Evolutionary conservation across 2,329 filamentous ascomycete species (phyloP).

Genomic region (Onygenales sp.): DNA sequence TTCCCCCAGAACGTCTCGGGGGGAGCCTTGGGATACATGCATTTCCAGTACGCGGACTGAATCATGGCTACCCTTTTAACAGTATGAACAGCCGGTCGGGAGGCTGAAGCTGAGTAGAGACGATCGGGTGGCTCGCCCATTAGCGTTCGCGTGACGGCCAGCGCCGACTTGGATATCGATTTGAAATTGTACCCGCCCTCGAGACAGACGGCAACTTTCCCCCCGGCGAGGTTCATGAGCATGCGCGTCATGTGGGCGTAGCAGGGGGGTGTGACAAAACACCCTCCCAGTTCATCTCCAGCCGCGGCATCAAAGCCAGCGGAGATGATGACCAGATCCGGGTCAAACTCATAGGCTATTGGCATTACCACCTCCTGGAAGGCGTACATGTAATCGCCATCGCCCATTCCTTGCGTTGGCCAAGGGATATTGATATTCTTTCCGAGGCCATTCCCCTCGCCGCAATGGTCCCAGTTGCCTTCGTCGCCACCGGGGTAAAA

Average conservation of each 20-base stretch:
- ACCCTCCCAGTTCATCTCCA: constrained; percentile 85
- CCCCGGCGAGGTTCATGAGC: constrained; percentile 88
- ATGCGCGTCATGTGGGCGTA: constrained; percentile 99
- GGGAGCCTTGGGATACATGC: constrained; percentile 60
- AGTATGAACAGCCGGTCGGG: constrained; percentile 44
- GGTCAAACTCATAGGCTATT: constrained; percentile 84
- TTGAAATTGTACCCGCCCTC: constrained; percentile 93
- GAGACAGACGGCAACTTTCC: constrained; percentile 83
- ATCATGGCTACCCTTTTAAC: constrained; percentile 49
- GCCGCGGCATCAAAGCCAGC: constrained; percentile 93
- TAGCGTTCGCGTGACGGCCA: constrained; percentile 81
- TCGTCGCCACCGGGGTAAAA: constrained; percentile 69
- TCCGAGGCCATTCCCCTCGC: constrained; percentile 47
- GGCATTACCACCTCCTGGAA: constrained; percentile 97
- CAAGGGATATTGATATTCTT: constrained; percentile 62
- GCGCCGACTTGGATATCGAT: constrained; percentile 84
- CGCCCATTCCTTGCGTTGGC: constrained; percentile 70
- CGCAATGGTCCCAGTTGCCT: constrained; percentile 52
- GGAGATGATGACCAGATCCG: constrained; percentile 86
- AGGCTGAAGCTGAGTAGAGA: constrained; percentile 38
- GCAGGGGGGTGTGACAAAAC: constrained; percentile 80
- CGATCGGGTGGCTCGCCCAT: constrained; percentile 87
- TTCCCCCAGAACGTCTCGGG: constrained; percentile 28
- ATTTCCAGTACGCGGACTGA: constrained; percentile 71
- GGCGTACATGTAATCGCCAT: constrained; percentile 92